Percentiles rank a stretch among this genome's conserved stretches.
Conservation (phyloP, 257 asterid genomes). For the Fraxinus anomala region DNA sequence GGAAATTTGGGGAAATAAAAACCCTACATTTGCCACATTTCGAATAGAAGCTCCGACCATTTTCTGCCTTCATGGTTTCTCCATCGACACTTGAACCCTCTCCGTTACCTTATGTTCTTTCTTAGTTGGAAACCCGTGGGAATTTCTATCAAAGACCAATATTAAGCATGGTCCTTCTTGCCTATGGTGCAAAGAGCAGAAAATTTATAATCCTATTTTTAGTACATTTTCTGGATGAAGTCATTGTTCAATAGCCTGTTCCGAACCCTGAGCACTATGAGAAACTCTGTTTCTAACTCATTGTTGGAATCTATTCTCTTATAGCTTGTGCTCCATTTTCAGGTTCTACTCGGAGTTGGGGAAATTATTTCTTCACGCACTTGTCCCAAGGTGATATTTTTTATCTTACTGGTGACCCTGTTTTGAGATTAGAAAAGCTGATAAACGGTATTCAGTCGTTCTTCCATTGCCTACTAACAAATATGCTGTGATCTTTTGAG, state of each 20-base stretch:
- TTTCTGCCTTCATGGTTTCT: background rate
- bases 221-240: slow-evolving; percentile 7
- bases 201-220: background rate
- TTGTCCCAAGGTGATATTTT: slow-evolving; percentile 73
- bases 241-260: background rate
- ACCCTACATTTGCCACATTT: background rate
- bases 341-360: slow-evolving; percentile 91
- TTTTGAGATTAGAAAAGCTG: background rate
- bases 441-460: slow-evolving; percentile 17
- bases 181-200: background rate
- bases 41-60: background rate
- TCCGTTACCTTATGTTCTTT: background rate
- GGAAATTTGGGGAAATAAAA: background rate
- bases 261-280: background rate
- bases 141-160: slow-evolving; percentile 3
- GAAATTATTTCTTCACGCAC: slow-evolving; percentile 73
- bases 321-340: slow-evolving; percentile 30
- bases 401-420: background rate
- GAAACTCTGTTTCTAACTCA: background rate
- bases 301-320: background rate
- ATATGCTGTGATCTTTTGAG: slow-evolving; percentile 13
- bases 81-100: background rate
- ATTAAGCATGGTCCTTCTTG: background rate
- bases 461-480: background rate
- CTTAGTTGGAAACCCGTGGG: background rate